A percentile compares a stretch with the other conserved stretches of the same genome.
Evolutionary conservation across 2,329 filamentous ascomycete genomes (phyloP).

Genomic region (Phialophora expanda): DNA sequence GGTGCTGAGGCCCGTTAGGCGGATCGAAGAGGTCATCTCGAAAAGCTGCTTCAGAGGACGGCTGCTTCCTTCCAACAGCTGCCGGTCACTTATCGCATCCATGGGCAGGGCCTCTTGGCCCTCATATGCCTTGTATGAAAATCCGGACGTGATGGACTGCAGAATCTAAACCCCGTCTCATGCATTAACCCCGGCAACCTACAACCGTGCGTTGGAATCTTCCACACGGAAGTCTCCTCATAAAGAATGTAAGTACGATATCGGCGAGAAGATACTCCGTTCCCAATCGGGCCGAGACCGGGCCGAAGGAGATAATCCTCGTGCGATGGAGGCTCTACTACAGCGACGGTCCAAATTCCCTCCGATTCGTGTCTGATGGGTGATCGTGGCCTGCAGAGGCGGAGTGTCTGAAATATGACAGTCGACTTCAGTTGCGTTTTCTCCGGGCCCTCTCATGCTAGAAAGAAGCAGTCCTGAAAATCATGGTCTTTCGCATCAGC

Average conservation of each 20-base stretch:
- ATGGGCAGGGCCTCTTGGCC: neutral
- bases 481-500: neutral
- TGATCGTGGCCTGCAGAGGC: neutral
- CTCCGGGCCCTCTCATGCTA: neutral
- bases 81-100: neutral
- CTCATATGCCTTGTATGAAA: neutral
- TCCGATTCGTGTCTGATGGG: neutral
- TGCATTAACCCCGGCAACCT: neutral
- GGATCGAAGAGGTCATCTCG: constrained; percentile 14
- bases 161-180: neutral
- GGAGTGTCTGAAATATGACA: neutral
- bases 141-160: neutral
- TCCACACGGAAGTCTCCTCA: too few species aligned
- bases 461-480: neutral
- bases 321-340: neutral
- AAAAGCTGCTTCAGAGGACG: neutral
- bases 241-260: too few species aligned
- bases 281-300: too few species aligned
- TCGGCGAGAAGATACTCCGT: too few species aligned
- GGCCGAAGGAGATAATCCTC: neutral
- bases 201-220: too few species aligned
- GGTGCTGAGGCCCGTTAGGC: constrained; percentile 33
- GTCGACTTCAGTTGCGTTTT: neutral
- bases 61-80: neutral
- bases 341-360: neutral